Base-by-base conservation (phyloP, 768 basidiomycete species). In the Termitomyces sp. region DNA sequence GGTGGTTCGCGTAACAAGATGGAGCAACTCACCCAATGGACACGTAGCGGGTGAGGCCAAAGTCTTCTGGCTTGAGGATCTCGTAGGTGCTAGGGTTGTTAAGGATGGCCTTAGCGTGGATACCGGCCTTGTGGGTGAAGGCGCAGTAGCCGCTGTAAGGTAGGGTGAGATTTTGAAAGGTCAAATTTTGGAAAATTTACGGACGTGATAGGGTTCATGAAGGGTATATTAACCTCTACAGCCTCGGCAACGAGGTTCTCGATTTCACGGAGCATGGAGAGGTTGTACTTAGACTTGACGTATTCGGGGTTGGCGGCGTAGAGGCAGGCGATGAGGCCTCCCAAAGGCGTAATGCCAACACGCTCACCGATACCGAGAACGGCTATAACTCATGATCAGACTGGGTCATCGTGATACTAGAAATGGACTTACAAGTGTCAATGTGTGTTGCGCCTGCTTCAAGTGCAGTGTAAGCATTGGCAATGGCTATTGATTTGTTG, bases 41-140 rank as follows among this genome's bases (percentile, higher is more conserved):
- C 62, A 99, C 95, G 68, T 98, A 99, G 68, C 97, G 87, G 9
- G 89, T 94, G 68, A 99, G 82, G 65, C 97, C 97, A 67, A 99
- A 99, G 77, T 99, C 97, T 73, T 96, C 93, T 16, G 97, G 97
- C 85, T 95, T 98, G 73, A 97, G 84, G 72, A 98, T 98, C 76
- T 99, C 96, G 74, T 98, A 99, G 10, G 97, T 99, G 67, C 90
- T 92, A 2, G 97, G 97, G 82, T 99, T 99, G 79, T 98, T 97
- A 61, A 95, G 85, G 73, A 99, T 99, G 38, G 97, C 97, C 82
- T 99, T 99, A 77, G 97, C 97, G 74, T 99, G 97, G 62, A 99
- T 99, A 70, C 97, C 97, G 21, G 97, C 97, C 87, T 99, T 98
- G 87, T 98, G 97, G 27, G 97, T 99, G 80, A 99, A 99, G 4